These are phyloP conservation scores for Podila minutissima DNA, from an alignment of 192 early-diverging fungal genomes.

Conservation along the genomic window DNA sequence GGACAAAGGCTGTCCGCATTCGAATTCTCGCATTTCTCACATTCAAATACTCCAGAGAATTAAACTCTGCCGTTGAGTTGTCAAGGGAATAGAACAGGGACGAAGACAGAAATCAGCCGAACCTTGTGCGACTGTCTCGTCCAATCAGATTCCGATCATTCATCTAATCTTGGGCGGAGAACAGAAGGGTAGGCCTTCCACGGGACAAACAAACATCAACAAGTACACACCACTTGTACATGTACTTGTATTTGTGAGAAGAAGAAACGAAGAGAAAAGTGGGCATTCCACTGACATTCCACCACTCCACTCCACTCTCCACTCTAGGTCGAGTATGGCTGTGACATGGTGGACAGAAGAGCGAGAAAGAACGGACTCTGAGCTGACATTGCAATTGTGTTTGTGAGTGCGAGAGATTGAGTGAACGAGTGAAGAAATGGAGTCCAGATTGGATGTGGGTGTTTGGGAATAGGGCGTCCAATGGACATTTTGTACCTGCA, in stretches of 20 bases:
- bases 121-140: neutral
- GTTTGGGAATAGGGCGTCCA: too few relatives aligned
- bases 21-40: too few relatives aligned
- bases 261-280: too few relatives aligned
- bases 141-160: slow-evolving; percentile 41
- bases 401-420: neutral
- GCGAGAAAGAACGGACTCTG: neutral
- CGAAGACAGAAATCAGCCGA: too few relatives aligned
- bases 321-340: neutral
- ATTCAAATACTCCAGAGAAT: too few relatives aligned
- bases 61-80: too few relatives aligned
- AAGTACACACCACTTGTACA: neutral
- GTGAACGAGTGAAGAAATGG: neutral
- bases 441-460: too few relatives aligned
- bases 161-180: slow-evolving; percentile 36
- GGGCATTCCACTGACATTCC: neutral
- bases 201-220: slow-evolving; percentile 12
- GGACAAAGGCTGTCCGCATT: too few relatives aligned
- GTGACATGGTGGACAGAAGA: neutral
- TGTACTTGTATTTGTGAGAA: neutral
- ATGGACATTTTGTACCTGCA: too few relatives aligned
- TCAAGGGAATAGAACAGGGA: too few relatives aligned
- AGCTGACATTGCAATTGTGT: neutral
- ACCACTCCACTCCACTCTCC: neutral
- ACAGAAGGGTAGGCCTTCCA: neutral